These are phyloP conservation scores for Theileria orientalis DNA, from an alignment of 169 alveolate genomes.

Conservation along the genomic window DNA sequence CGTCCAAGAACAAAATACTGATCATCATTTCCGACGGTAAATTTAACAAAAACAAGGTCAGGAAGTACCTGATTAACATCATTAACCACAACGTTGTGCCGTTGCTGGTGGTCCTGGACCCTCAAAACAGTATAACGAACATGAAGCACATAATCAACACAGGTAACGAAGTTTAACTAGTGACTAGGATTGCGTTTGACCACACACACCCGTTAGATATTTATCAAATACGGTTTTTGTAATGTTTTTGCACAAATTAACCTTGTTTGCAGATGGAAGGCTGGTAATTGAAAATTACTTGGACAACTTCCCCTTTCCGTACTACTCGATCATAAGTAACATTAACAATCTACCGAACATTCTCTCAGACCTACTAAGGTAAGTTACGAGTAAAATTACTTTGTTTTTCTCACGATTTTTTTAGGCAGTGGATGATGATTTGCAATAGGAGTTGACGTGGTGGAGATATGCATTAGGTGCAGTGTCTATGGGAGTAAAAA, in stretches of 20 bases:
- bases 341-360: slow-evolving; percentile 76
- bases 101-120: slow-evolving; percentile 87
- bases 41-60: slow-evolving; percentile 90
- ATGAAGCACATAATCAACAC: slow-evolving; percentile 65
- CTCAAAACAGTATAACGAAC: slow-evolving; percentile 59
- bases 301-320: slow-evolving; percentile 94
- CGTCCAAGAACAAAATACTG: slow-evolving; percentile 23
- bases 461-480: background rate
- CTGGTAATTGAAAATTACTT: slow-evolving; percentile 86
- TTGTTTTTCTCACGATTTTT: background rate
- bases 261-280: slow-evolving; percentile 82
- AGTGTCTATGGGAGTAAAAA: background rate
- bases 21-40: slow-evolving; percentile 96
- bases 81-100: slow-evolving; percentile 85
- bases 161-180: slow-evolving; percentile 45
- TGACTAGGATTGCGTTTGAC: too few relatives aligned
- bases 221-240: slow-evolving; percentile 31
- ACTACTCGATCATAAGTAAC: slow-evolving; percentile 90
- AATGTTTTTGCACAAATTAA: slow-evolving; percentile 25
- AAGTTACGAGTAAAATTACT: slow-evolving; percentile 65
- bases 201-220: slow-evolving; percentile 65
- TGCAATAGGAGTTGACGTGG: background rate
- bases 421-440: slow-evolving; percentile 61
- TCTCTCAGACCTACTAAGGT: slow-evolving; percentile 82
- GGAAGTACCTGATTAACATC: slow-evolving; percentile 82